A percentile compares a stretch with the other conserved stretches of the same genome.
These are phyloP conservation scores for Ophiostoma populinum DNA, from an alignment of 2,329 filamentous ascomycete genomes.

Conservation along the genomic window DNA sequence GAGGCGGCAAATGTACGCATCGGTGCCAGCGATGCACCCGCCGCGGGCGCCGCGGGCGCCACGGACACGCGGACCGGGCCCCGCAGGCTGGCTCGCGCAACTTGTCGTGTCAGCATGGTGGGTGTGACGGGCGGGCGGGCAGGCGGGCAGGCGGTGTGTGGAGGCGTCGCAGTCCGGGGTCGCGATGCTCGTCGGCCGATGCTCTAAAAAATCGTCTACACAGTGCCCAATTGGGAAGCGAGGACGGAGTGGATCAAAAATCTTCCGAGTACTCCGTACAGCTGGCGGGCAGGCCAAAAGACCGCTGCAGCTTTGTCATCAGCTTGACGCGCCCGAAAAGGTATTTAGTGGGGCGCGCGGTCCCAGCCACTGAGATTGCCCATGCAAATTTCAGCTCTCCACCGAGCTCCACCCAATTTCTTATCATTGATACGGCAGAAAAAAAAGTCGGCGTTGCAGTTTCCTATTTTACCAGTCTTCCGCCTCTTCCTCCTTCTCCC, in stretches of 20 bases:
- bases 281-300: too few relatives aligned
- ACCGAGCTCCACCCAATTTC: constrained; percentile 5
- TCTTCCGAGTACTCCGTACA: too few relatives aligned
- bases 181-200: too few relatives aligned
- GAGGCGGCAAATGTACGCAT: not conserved
- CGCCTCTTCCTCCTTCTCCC: not conserved
- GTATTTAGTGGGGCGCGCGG: not conserved
- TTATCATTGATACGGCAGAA: constrained; percentile 11
- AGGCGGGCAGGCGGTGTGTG: too few relatives aligned
- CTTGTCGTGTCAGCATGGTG: constrained; percentile 9
- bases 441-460: constrained; percentile 5
- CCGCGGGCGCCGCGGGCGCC: too few relatives aligned
- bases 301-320: too few relatives aligned
- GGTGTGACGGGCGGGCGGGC: not conserved
- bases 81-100: constrained; percentile 6
- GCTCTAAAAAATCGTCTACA: too few relatives aligned
- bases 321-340: too few relatives aligned
- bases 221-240: too few relatives aligned
- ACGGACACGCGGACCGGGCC: too few relatives aligned
- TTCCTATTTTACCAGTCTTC: not conserved
- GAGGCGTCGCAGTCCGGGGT: not conserved
- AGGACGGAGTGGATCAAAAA: too few relatives aligned
- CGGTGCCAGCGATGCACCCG: too few relatives aligned
- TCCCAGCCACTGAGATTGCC: constrained; percentile 6
- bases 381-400: not conserved